These are phyloP conservation scores for Blastobotrys malaysiensis DNA, from an alignment of 1,139 yeast genomes.

Conservation along the genomic window DNA sequence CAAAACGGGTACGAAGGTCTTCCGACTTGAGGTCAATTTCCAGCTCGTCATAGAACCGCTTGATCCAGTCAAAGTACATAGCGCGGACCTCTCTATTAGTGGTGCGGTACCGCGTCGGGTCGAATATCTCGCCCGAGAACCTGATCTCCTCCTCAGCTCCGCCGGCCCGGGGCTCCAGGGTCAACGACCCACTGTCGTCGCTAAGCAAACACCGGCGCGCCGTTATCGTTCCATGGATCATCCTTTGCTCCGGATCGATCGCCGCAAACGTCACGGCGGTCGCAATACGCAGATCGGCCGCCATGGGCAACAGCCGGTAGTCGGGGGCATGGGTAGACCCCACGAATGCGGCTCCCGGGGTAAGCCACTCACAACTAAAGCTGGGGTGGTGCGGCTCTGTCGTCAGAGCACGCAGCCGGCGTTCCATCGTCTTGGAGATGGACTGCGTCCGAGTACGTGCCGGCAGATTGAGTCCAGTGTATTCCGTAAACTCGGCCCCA, in stretches of 20 bases:
- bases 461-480: neutral
- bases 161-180: neutral
- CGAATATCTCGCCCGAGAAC: conserved; percentile 7
- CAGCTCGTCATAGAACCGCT: neutral
- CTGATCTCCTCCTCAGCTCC: neutral
- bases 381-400: neutral
- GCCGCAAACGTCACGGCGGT: neutral
- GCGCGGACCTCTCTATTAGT: neutral
- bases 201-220: neutral
- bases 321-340: neutral
- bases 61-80: neutral
- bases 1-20: neutral
- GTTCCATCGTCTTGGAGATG: neutral
- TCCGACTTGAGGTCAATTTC: neutral
- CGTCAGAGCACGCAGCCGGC: neutral
- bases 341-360: neutral
- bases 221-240: neutral
- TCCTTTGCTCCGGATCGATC: neutral
- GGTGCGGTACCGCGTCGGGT: neutral
- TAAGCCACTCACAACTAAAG: neutral
- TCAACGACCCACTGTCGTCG: neutral
- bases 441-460: neutral
- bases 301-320: neutral
- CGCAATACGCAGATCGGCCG: neutral
- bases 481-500: neutral